Base-by-base conservation (phyloP, 208 protist genomes). In the Wallacemonas sp. region DNA sequence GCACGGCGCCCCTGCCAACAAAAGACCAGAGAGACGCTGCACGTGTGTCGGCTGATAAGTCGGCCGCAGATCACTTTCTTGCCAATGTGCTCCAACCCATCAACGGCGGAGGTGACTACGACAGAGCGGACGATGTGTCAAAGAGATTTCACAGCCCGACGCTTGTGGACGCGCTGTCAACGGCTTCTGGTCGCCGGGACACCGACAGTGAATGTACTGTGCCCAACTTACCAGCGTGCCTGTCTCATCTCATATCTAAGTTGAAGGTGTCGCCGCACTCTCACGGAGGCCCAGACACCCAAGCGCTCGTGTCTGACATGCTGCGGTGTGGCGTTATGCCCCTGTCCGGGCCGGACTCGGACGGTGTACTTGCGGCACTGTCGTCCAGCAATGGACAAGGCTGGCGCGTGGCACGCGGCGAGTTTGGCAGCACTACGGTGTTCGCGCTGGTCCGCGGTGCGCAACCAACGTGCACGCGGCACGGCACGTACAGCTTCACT, bases 401-500 rank as follows among this genome's bases (percentile, higher is more conserved):
- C 29, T 63, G 57, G 57, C 39, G 19, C 6, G n/a, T 22, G 3
- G 21, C 27, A 10, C 34, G 36, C 10, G 17, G 26, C 19, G 24
- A 37, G 39, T 6, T 63, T 3, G 57, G n/a, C 57, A n/a, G 3
- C 33, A 19, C 24, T 27, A 19, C 4, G 10, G 26, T 63, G 39
- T 52, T 32, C 39, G 29, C 12, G 29, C 46, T 84, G 5, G 69
- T 66, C 1, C 53, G 64, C 8, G 70, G 60, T 0, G 68, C 81
- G 33, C 71, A 76, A 9, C 15, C 58, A 2, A 44, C 69, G 22
- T 81, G 81, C 32, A 79, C 72, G 6, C 64, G 83, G 53, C 76
- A 86, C 63, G 57, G 55, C 37, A 64, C 67, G 13, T 87, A 88
- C 58, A 30, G 67, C 19, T 89, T 95, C 44, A 60, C 67, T 33